phyloP scores from a whole-genome alignment of 768 basidiomycete genomes.

The Termitomyces sp. region DNA sequence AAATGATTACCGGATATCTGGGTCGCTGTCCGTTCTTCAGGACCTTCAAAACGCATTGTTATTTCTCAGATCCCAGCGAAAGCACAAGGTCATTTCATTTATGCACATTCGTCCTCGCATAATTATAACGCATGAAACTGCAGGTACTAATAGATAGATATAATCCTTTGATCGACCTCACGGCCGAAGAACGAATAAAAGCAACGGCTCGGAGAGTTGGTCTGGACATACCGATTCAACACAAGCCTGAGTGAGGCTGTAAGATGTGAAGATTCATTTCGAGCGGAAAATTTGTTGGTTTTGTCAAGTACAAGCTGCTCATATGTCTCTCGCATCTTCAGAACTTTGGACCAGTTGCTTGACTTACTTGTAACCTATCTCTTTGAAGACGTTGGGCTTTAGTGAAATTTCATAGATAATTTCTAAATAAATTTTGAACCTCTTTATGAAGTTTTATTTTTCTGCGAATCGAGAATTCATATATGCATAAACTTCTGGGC shows the following conservation, averaged over 20 bases:
- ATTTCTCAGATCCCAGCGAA: slow-evolving; percentile 69
- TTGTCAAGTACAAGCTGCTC: not conserved
- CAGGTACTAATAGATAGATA: slow-evolving; percentile 82
- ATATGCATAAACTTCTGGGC: no score
- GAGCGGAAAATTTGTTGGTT: not conserved
- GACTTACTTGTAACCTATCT: not conserved
- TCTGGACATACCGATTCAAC: slow-evolving; percentile 68
- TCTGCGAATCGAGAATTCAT: not conserved
- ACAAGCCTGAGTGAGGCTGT: slow-evolving; percentile 18
- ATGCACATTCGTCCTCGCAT: not conserved
- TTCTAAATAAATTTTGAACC: not conserved
- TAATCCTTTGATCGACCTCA: slow-evolving; percentile 79
- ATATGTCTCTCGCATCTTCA: not conserved
- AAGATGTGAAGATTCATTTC: not conserved
- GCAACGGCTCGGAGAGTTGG: slow-evolving; percentile 88
- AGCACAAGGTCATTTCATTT: slow-evolving; percentile 58
- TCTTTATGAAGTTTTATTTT: not conserved
- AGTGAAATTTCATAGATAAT: not conserved
- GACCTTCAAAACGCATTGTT: slow-evolving; percentile 57
- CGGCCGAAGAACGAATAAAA: slow-evolving; percentile 72
- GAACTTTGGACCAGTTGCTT: not conserved
- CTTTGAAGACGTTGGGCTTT: not conserved
- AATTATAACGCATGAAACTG: not conserved
- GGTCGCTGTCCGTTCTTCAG: slow-evolving; percentile 25
- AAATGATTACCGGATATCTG: slow-evolving; percentile 30